Conservation (phyloP, 805 yeast species). For the Starmerella stellata region DNA sequence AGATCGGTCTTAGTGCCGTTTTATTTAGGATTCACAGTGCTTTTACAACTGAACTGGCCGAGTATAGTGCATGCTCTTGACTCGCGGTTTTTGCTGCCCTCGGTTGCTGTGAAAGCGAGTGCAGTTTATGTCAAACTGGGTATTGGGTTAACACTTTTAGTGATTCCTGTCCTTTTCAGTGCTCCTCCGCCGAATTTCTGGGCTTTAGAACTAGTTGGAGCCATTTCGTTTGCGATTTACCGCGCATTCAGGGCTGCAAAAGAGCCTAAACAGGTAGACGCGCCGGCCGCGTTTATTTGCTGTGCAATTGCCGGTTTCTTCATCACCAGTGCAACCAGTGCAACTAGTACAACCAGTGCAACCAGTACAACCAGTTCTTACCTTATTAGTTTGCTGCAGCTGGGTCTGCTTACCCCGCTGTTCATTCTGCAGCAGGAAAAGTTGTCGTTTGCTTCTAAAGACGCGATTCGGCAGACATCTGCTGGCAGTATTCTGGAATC, state of each 20-base stretch:
- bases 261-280: not conserved
- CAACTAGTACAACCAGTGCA: not conserved
- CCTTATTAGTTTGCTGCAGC: not conserved
- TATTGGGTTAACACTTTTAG: not conserved
- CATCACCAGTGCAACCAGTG: not conserved
- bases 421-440: not conserved
- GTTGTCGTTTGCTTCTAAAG: not conserved
- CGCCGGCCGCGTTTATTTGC: not conserved
- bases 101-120: too few species aligned
- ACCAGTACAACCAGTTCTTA: not conserved
- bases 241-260: not conserved
- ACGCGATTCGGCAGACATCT: not conserved
- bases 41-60: not conserved
- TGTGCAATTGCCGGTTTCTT: not conserved
- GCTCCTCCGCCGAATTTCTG: not conserved
- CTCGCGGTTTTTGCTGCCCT: not conserved
- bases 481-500: slow-evolving; percentile 20
- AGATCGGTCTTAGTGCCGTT: not conserved
- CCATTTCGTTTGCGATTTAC: not conserved
- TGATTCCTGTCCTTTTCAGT: not conserved
- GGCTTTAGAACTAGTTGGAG: not conserved
- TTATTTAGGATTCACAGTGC: not conserved
- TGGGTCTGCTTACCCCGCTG: not conserved
- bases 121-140: not conserved
- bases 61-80: not conserved